Percentiles rank a stretch among this genome's conserved stretches.
Evolutionary conservation across 2,329 filamentous ascomycete species (phyloP).

Genomic region (Ophiocordyceps camponoti-rufipedis): DNA sequence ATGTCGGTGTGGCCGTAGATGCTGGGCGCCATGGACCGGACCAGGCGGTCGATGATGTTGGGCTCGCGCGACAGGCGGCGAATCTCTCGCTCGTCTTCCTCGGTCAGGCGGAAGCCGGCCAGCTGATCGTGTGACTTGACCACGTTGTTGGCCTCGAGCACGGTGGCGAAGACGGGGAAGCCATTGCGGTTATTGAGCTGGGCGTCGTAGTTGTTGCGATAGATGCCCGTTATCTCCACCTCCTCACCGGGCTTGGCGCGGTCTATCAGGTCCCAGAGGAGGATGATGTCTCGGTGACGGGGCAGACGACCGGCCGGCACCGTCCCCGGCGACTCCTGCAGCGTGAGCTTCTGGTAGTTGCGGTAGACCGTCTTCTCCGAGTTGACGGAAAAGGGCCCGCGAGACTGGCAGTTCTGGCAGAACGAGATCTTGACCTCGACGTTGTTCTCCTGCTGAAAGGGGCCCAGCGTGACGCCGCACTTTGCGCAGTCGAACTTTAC

Average conservation of each 20-base stretch:
- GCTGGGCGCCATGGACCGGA: conserved; percentile 85
- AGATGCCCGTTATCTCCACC: conserved; percentile 90
- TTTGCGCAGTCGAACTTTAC: conserved; percentile 96
- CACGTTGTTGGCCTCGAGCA: conserved; percentile 92
- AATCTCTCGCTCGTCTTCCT: conserved; percentile 86
- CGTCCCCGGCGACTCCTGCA: conserved; percentile 93
- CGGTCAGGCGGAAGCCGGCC: conserved; percentile 85
- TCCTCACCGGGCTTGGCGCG: conserved; percentile 94
- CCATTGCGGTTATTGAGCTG: conserved; percentile 97
- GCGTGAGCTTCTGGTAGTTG: conserved; percentile 94
- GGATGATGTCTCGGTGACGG: conserved; percentile 80
- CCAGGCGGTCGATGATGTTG: conserved; percentile 79
- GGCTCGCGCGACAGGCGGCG: conserved; percentile 76
- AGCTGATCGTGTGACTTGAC: conserved; percentile 96
- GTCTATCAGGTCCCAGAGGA: conserved; percentile 94
- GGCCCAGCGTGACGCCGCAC: conserved; percentile 78
- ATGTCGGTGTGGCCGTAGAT: conserved; percentile 96
- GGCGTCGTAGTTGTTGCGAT: conserved; percentile 95
- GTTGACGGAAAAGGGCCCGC: conserved; percentile 87
- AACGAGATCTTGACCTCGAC: conserved; percentile 91
- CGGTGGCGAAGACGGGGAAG: conserved; percentile 94
- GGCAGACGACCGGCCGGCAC: conserved; percentile 91
- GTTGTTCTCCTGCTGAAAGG: conserved; percentile 94
- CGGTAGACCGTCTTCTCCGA: conserved; percentile 96
- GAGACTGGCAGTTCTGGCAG: conserved; percentile 91